Evolutionary conservation across 1,284 basidiomycete species (phyloP).

Genomic region (Ustilago hordei): DNA sequence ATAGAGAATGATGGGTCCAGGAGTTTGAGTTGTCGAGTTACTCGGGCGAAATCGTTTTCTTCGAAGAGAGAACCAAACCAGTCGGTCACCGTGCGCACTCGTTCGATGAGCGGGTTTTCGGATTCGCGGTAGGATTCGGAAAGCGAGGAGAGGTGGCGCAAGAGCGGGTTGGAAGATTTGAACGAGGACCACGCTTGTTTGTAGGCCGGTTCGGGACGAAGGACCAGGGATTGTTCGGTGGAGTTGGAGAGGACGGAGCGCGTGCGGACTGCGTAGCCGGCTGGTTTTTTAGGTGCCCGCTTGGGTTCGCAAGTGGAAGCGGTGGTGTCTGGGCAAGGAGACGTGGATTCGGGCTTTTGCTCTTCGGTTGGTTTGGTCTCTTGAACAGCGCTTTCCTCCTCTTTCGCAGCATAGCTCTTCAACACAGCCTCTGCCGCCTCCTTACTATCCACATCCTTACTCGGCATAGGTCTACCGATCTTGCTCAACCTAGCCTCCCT

Average conservation of each 20-base stretch:
- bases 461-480: conserved; percentile 63
- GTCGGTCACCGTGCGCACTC: conserved; percentile 83
- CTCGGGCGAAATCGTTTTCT: conserved; percentile 96
- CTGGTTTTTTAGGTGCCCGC: conserved; percentile 24
- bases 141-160: conserved; percentile 50
- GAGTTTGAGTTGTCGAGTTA: conserved; percentile 84
- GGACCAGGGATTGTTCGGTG: conserved; percentile 59
- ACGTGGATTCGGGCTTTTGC: conserved; percentile 1
- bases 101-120: conserved; percentile 87
- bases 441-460: conserved; percentile 59
- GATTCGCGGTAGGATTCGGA: conserved; percentile 81
- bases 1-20: conserved; percentile 89
- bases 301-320: neutral
- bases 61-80: conserved; percentile 91
- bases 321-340: conserved; percentile 4
- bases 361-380: conserved; percentile 14
- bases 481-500: conserved; percentile 63
- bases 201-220: conserved; percentile 60
- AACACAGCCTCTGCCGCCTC: conserved; percentile 53
- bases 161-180: conserved; percentile 58
- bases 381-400: conserved; percentile 34
- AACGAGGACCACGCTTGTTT: conserved; percentile 60
- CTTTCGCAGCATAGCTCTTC: conserved; percentile 52
- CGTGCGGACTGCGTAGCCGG: conserved; percentile 61
- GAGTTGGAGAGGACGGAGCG: conserved; percentile 46